A percentile compares a stretch with the other conserved stretches of the same genome.
phyloP scores from a whole-genome alignment of 306 rosid genomes.

The Ormosia semicastrata region DNA sequence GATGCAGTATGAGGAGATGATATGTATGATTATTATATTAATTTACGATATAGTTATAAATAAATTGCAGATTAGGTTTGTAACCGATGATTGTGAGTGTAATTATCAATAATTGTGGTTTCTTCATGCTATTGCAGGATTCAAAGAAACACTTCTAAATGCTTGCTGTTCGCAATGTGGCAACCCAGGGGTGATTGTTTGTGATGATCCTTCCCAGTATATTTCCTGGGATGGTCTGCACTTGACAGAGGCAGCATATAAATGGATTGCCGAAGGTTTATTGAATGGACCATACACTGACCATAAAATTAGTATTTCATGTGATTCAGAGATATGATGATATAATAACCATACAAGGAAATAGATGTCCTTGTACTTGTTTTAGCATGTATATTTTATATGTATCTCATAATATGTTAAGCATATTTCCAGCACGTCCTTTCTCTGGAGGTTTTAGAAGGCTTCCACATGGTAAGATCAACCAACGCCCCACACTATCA shows the following conservation, averaged over 20 bases:
- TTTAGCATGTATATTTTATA: not conserved
- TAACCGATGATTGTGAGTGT: not conserved
- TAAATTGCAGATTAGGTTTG: not conserved
- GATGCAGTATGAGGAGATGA: not conserved
- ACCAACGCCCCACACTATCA: not conserved
- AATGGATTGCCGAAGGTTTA: slow-evolving; percentile 16
- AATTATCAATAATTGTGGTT: not conserved
- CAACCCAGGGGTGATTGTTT: not conserved
- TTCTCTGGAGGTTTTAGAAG: not conserved
- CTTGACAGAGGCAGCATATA: slow-evolving; percentile 56
- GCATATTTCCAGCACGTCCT: not conserved
- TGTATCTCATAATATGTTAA: not conserved
- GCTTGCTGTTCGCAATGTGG: slow-evolving; percentile 16
- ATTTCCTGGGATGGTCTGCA: slow-evolving; percentile 46
- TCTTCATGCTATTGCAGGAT: not conserved
- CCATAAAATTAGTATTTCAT: not conserved
- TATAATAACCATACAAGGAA: not conserved
- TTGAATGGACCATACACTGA: not conserved
- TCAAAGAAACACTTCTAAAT: not conserved
- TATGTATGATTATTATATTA: no score
- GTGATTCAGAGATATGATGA: not conserved
- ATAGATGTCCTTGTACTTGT: not conserved
- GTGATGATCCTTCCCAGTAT: slow-evolving; percentile 32
- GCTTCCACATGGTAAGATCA: not conserved
- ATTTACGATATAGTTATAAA: no score